These are phyloP conservation scores for Monascus ruber DNA, from an alignment of 2,329 filamentous ascomycete species.

Conservation along the genomic window DNA sequence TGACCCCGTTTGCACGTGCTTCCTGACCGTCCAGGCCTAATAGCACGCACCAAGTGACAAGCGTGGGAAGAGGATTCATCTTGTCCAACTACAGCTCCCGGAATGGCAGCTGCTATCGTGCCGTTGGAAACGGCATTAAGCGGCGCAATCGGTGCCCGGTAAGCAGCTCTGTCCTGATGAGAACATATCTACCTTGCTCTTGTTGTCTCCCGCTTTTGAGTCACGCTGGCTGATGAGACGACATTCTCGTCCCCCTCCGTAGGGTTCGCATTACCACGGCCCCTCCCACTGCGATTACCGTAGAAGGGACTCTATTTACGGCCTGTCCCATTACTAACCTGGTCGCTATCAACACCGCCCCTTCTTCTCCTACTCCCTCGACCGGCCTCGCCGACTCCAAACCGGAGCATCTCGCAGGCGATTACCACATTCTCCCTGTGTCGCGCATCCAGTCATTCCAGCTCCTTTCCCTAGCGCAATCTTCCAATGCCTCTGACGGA, in stretches of 20 bases:
- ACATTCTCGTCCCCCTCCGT: conserved; percentile 2
- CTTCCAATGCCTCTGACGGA: conserved; percentile 17
- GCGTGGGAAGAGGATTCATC: no score
- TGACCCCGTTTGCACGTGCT: no score
- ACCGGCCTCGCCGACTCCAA: conserved; percentile 17
- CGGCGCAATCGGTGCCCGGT: conserved; percentile 53
- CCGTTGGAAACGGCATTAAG: conserved; percentile 44
- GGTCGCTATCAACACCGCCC: conserved; percentile 48
- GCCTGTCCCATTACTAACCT: conserved; percentile 50
- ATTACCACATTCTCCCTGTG: conserved; percentile 52
- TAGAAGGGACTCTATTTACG: conserved; percentile 53
- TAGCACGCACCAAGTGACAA: no score
- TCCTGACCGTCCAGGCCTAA: no score
- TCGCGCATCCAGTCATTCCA: conserved; percentile 48
- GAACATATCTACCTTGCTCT: no score
- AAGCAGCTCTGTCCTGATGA: conserved; percentile 15
- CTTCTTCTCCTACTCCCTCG: conserved; percentile 31
- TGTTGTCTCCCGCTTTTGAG: not conserved
- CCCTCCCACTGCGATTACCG: conserved; percentile 36
- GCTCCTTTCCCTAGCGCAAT: conserved; percentile 34
- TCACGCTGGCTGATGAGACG: conserved; percentile 2
- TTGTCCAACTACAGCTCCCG: conserved; percentile 3
- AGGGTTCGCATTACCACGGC: conserved; percentile 50
- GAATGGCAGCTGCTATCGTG: conserved; percentile 35
- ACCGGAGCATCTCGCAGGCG: conserved; percentile 32